Conservation (phyloP, 805 yeast species). For the Suhomyces kilbournensis region DNA sequence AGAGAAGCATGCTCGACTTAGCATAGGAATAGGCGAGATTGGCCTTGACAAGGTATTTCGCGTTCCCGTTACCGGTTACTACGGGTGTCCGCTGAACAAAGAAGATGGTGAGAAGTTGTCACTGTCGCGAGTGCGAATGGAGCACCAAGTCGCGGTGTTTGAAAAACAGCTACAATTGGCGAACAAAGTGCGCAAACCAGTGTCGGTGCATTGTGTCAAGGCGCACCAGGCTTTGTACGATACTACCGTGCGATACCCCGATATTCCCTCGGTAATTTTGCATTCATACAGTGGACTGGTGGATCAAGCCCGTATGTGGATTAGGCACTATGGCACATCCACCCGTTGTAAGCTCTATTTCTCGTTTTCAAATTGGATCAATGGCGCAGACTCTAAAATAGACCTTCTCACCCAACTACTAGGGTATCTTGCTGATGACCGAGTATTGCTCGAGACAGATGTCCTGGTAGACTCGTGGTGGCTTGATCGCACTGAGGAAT, state of each 20-base stretch:
- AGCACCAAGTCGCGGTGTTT: conserved; percentile 64
- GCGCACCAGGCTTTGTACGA: conserved; percentile 64
- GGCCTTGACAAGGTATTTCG: conserved; percentile 81
- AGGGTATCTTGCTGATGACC: conserved; percentile 14
- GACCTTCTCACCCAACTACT: conserved; percentile 19
- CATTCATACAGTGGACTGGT: conserved; percentile 86
- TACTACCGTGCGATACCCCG: conserved; percentile 20
- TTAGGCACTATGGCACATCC: conserved; percentile 26
- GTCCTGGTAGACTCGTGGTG: conserved; percentile 26
- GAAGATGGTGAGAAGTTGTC: conserved; percentile 27
- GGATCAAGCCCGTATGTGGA: conserved; percentile 59
- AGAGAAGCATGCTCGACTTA: conserved; percentile 9
- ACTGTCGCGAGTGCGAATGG: conserved; percentile 52
- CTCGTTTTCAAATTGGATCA: conserved; percentile 54
- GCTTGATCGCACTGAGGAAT: conserved; percentile 12
- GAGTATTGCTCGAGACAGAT: conserved; percentile 38
- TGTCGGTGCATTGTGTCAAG: conserved; percentile 84
- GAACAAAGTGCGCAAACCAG: conserved; percentile 40
- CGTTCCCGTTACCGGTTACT: conserved; percentile 59
- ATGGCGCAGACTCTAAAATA: conserved; percentile 32
- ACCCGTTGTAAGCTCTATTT: conserved; percentile 35
- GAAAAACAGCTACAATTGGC: conserved; percentile 56
- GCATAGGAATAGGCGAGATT: conserved; percentile 74
- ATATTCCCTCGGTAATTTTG: conserved; percentile 49
- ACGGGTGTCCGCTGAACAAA: conserved; percentile 33